phyloP scores from a whole-genome alignment of 164 flowering plant species.

The Liquidambar formosana region DNA sequence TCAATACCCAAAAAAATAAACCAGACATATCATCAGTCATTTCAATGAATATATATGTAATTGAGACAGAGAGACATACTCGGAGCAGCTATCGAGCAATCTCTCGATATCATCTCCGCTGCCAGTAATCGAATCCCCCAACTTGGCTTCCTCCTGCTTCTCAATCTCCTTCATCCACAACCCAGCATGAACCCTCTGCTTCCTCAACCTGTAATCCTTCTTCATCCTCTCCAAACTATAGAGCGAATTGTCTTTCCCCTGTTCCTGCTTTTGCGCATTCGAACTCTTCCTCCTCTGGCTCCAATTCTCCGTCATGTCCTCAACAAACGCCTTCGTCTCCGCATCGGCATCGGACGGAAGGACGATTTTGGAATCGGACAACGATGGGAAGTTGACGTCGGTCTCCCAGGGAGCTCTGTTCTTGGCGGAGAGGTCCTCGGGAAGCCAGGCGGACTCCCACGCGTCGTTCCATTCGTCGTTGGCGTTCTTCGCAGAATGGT shows the following conservation, averaged over 20 bases:
- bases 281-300: conserved; percentile 49
- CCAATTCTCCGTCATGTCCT: conserved; percentile 95
- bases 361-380: conserved; percentile 17
- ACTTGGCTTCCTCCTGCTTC: conserved; percentile 78
- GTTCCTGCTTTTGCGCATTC: conserved; percentile 16
- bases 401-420: conserved; percentile 85
- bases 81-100: conserved; percentile 84
- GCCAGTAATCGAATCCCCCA: conserved; percentile 44
- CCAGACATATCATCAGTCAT: no score
- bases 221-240: conserved; percentile 72
- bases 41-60: no score
- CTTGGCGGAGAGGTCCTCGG: conserved; percentile 59
- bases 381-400: conserved; percentile 61
- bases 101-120: conserved; percentile 73
- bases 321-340: conserved; percentile 89
- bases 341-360: conserved; percentile 50
- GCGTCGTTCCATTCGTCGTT: conserved; percentile 91
- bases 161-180: conserved; percentile 96
- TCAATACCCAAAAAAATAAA: no score
- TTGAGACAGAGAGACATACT: conserved; percentile 44
- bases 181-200: conserved; percentile 89
- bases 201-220: conserved; percentile 86
- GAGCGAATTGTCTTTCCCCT: conserved; percentile 29
- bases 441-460: conserved; percentile 98
- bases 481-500: conserved; percentile 15